Evolutionary conservation across 768 basidiomycete species (phyloP).

Genomic region (Boletus pseudo-olivaceus): DNA sequence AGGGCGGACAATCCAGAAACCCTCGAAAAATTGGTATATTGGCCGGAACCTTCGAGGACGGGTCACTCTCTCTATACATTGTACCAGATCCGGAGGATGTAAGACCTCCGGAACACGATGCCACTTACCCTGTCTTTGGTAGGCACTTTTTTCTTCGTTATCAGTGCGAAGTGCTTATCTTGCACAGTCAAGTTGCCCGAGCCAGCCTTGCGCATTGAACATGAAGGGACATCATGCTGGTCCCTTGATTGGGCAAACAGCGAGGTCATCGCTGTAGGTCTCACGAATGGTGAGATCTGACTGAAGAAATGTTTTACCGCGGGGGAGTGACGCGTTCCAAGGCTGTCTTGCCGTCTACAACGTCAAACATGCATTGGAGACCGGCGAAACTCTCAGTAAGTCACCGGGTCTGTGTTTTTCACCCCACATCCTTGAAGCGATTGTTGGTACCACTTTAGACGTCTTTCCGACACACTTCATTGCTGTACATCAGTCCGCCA

Average conservation of each 20-base stretch:
- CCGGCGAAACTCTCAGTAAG: constrained; percentile 32
- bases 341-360: constrained; percentile 59
- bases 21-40: constrained; percentile 74
- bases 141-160: constrained; percentile 13
- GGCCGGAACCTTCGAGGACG: constrained; percentile 84
- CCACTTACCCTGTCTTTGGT: constrained; percentile 48
- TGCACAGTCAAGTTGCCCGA: constrained; percentile 52
- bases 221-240: constrained; percentile 75
- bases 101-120: constrained; percentile 24
- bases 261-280: constrained; percentile 75
- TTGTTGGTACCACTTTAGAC: constrained; percentile 14
- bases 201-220: constrained; percentile 68
- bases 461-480: constrained; percentile 72
- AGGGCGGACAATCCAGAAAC: constrained; percentile 16
- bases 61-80: constrained; percentile 71
- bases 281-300: constrained; percentile 63
- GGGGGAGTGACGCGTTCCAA: constrained; percentile 20
- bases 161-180: not conserved
- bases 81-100: constrained; percentile 76
- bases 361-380: constrained; percentile 42
- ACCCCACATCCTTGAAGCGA: not conserved
- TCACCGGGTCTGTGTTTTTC: not conserved
- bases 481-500: constrained; percentile 71
- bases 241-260: constrained; percentile 90
- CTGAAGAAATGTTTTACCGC: not conserved